Evolutionary conservation across 2,329 filamentous ascomycete species (phyloP).

Genomic region (Ceratocystis eucalypticola): DNA sequence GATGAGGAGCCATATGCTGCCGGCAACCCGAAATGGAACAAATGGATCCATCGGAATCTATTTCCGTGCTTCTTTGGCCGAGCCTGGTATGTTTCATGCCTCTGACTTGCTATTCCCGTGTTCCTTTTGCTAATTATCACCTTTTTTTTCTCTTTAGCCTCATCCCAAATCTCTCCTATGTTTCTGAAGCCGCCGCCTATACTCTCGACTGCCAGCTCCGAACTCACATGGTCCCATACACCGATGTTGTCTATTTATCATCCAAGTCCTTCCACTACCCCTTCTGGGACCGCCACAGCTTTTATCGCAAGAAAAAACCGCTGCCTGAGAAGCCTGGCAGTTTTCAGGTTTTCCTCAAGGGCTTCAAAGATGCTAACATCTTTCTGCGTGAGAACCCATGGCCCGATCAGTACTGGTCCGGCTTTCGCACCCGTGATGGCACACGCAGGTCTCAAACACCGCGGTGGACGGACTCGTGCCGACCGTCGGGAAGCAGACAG

Average conservation of each 20-base stretch:
- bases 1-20: constrained; percentile 97
- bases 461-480: constrained; percentile 67
- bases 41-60: constrained; percentile 96
- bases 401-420: constrained; percentile 73
- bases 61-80: constrained; percentile 96
- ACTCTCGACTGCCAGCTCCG: constrained; percentile 81
- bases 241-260: constrained; percentile 82
- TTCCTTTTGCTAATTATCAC: constrained; percentile 18
- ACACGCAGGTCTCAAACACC: constrained; percentile 52
- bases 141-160: constrained; percentile 36
- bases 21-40: constrained; percentile 97
- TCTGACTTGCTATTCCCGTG: background rate
- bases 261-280: constrained; percentile 98
- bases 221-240: constrained; percentile 90
- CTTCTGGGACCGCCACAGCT: constrained; percentile 86
- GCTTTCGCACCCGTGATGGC: constrained; percentile 51
- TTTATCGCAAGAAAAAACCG: constrained; percentile 73
- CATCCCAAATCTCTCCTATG: constrained; percentile 94
- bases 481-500: constrained; percentile 41
- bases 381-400: constrained; percentile 92
- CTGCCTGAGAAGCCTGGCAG: constrained; percentile 85
- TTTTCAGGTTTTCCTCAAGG: constrained; percentile 94
- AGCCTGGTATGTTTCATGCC: constrained; percentile 48
- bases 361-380: constrained; percentile 91
- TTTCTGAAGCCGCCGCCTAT: constrained; percentile 94